Evolutionary conservation across 129 eudicot species (phyloP), one percentile per base, ranked within the genome.

Genomic region (Dittrichia graveolens): DNA sequence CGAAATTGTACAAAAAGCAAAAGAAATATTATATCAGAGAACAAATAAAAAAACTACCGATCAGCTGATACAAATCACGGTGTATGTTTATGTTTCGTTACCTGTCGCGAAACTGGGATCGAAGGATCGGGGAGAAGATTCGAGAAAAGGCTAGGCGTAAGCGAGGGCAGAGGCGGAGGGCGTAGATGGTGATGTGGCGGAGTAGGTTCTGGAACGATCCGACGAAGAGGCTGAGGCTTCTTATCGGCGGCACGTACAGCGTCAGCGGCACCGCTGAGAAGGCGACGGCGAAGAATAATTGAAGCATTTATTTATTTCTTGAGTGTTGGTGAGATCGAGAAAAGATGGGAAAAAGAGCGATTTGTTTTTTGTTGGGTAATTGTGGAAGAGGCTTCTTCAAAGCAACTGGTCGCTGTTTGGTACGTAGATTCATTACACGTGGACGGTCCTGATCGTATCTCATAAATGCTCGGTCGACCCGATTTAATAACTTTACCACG

Each of bases 251-350:
- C 2, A 92, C 55, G 83, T 81, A 92, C 15, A 92, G 78, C 55
- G 91, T 87, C 42, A 89, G 53, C 13, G 96, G 95, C 79, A 86
- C 98, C 63, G 96, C 96, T 73, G 95, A 69, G 85, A 87, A 92
- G 15, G 91, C 96, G 61, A 86, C 91, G 41, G 89, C 88, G 79
- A 92, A 83, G 75, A 89, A 85, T 67, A 92, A 31, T 14, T 85
- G 82, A 57, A 89, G 81, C 96, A 92, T 92, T 80, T 74, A 75
- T 44, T 14, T 42, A 14, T 75, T 16, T 64, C 9, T 40, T 24
- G 61, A 31, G 47, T 40, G 46, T n/a, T 46, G 74, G 67, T 13
- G 46, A 63, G 67, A 75, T 55, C 35, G 61, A 44, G 43, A 67
- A 49, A 65, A 31, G 40, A 9, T n/a, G 35, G 66, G 24, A 52